Evolutionary conservation across 2,329 filamentous ascomycete genomes (phyloP), one percentile per base, ranked within the genome.

Genomic region (Fusarium sp.): DNA sequence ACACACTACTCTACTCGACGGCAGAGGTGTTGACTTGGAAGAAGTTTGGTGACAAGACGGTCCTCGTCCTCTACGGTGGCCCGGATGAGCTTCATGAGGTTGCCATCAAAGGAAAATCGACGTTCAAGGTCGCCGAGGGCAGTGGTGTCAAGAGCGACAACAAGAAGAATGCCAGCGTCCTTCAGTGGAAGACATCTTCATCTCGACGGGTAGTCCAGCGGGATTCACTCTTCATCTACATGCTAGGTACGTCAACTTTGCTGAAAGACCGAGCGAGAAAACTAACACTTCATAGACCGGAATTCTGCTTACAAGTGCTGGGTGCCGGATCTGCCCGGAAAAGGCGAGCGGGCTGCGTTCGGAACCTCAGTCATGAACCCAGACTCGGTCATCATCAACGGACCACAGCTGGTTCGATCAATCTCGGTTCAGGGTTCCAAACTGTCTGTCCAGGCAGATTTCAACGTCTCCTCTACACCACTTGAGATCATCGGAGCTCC

Each of bases 21-120:
- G 91, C 91, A 0, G 92, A 94, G 76, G 88, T 94, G 27, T 90
- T 92, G 71, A 93, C 91, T 0, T 93, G 91, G 89, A 92, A 94
- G 80, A 86, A 88, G 61, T 91, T 92, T 68, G 85, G 84, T 0
- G 83, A 87, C 43, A 88, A 87, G 79, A 91, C 89, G 16, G 87
- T 91, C 1, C 81, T 93, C 3, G 81, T 94, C 2, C 82, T 94
- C 4, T 94, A 94, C 72, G 90, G 90, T 4, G 91, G 89, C 0
- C 84, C 87, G 0, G 85, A 86, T 16, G 92, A 94, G 76, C 83
- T 84, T 2, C 91, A 94, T 70, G 92, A 94, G 75, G 83, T 93
- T 34, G 89, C 88, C 0, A 77, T 92, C 20, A 80, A 81, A 18
- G 77, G 77, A 0, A 65, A 77, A 0, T 59, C 50, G 23, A 56